phyloP scores from a whole-genome alignment of 495 filamentous ascomycete genomes.

The Filosporella fistucella region DNA sequence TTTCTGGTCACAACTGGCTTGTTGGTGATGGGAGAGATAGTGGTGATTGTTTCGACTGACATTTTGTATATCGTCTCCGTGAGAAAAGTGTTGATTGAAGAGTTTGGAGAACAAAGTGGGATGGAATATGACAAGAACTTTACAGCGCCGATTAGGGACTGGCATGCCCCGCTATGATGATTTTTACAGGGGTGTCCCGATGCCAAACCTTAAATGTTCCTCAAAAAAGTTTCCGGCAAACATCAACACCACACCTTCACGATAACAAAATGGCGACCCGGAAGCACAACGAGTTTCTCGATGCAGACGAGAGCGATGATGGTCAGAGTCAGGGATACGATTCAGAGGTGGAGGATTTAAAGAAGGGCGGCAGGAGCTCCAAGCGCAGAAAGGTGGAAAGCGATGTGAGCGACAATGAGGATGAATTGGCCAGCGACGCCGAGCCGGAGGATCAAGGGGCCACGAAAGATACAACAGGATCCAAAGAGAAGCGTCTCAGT shows the following conservation, averaged over 20 bases:
- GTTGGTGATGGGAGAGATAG: slow-evolving; percentile 85
- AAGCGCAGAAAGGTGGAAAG: slow-evolving; percentile 60
- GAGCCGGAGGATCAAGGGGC: slow-evolving; percentile 6
- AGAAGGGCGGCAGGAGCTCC: slow-evolving; percentile 53
- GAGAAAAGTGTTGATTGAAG: not conserved
- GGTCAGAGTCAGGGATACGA: slow-evolving; percentile 56
- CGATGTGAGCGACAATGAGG: slow-evolving; percentile 35
- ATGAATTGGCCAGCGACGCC: slow-evolving; percentile 34
- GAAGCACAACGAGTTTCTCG: slow-evolving; percentile 73
- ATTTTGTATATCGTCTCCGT: slow-evolving; percentile 36
- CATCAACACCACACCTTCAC: too few species aligned
- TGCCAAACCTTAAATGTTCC: slow-evolving; percentile 10
- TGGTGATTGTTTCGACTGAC: slow-evolving; percentile 77
- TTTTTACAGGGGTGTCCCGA: slow-evolving; percentile 4
- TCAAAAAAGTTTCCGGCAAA: slow-evolving; percentile 6
- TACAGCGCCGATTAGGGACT: not conserved
- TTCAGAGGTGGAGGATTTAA: slow-evolving; percentile 61
- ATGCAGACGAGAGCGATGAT: slow-evolving; percentile 63
- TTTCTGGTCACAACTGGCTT: slow-evolving; percentile 69
- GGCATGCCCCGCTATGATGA: slow-evolving; percentile 12
- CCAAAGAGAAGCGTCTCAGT: slow-evolving; percentile 3
- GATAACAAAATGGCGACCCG: slow-evolving; percentile 22
- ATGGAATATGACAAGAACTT: slow-evolving; percentile 1
- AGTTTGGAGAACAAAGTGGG: slow-evolving; percentile 15
- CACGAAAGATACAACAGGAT: slow-evolving; percentile 18